A percentile compares a stretch with the other conserved stretches of the same genome.
Conservation (phyloP, 306 rosid genomes). For the Fagus crenata region DNA sequence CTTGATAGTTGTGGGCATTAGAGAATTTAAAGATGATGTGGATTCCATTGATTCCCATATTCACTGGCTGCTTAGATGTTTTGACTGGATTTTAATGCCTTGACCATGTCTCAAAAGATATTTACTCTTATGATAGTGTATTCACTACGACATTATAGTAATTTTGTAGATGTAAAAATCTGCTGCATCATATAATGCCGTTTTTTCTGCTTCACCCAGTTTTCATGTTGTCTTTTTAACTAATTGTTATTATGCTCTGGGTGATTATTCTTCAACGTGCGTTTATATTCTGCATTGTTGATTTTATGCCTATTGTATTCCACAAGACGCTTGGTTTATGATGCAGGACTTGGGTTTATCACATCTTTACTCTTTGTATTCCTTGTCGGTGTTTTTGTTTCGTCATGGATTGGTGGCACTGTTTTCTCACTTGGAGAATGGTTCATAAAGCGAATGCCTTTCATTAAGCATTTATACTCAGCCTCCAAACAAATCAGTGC, state of each 20-base stretch:
- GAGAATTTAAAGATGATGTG: neutral
- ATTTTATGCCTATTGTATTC: slow-evolving; percentile 27
- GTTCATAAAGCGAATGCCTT: slow-evolving; percentile 89
- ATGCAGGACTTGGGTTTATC: slow-evolving; percentile 88
- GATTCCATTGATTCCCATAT: neutral
- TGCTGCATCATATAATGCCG: neutral
- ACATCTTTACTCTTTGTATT: slow-evolving; percentile 81
- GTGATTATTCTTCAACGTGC: neutral
- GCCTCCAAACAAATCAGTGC: slow-evolving; percentile 94
- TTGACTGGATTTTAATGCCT: neutral
- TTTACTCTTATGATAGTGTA: neutral
- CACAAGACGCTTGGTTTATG: slow-evolving; percentile 37
- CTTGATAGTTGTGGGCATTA: neutral
- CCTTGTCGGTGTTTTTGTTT: slow-evolving; percentile 81
- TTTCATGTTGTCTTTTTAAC: neutral
- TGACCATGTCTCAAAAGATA: neutral
- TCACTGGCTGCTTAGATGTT: neutral
- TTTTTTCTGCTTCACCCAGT: neutral
- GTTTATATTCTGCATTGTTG: slow-evolving; percentile 12
- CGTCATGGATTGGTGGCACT: slow-evolving; percentile 90
- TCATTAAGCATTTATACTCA: slow-evolving; percentile 80
- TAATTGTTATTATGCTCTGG: neutral
- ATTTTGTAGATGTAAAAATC: neutral
- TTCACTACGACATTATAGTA: neutral
- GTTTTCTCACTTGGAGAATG: slow-evolving; percentile 87